Base-by-base conservation (phyloP, 2,329 filamentous ascomycete genomes). In the Monilinia fructigena region DNA sequence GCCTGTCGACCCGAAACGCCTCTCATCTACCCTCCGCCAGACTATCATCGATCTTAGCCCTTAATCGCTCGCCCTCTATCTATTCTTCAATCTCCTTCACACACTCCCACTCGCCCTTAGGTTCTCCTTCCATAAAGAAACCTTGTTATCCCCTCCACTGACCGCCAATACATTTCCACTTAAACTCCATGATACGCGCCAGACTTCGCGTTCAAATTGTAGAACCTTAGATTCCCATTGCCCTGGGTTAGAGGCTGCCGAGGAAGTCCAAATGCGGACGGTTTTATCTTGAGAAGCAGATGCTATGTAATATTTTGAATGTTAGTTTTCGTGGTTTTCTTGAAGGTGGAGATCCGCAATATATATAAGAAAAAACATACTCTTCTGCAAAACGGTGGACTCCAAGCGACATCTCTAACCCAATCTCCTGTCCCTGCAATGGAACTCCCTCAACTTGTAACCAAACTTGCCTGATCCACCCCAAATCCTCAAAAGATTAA, bases 61-160 rank as follows among this genome's bases (percentile, higher is more conserved):
- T 18, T 38, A 8, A 31, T 31, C 12, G 1, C 16, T 35, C 20
- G 5, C 5, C 31, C 56, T 16, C 20, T 26, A 38, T 55, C 71
- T 83, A 96, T 81, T 96, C 92, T 78, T 97, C 94, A 77, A 99
- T 93, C 68, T 92, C 93, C 86, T 97, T 97, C 72, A 98, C 92
- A 75, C 91, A 92, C 80, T 98, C 93, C 95, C 95, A 99, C 76
- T 96, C 92, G 65, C 95, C 95, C 90, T 91, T 73, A 99, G 82
- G 77, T 96, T 96, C 85, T 99, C 95, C 85, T 98, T 99, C 94
- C 94, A 99, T 78, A 99, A 80, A 64, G 90, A 96, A 66, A 99
- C 93, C 81, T 96, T 93, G 83, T 99, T 99, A 80, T 99, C 94
- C 35, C 90, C 92, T 50, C 92, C 92, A 76, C 91, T 95, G 69